Base-by-base conservation (phyloP, 345 rosid species). In the Orychophragmus violaceus region DNA sequence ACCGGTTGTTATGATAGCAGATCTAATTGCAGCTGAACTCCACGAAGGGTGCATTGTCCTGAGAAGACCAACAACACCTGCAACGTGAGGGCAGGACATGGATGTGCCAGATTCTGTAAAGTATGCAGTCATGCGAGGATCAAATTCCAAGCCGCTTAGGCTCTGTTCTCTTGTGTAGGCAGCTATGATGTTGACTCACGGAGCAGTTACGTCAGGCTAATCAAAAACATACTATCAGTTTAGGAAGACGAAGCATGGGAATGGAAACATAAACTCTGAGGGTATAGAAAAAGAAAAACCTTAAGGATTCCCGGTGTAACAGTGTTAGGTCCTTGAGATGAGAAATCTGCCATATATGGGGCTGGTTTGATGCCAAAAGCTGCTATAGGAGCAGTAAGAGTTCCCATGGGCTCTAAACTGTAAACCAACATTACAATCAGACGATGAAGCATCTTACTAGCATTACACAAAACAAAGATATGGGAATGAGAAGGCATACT, bases 31-130 rank as follows among this genome's bases (percentile, higher is more conserved):
- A 59, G 50, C 50, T 23, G 50, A 44, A 39, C 64, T 39, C 64
- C 64, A 59, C 8, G 35, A 14, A 59, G 64, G 35, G 64, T 59
- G 64, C 64, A 39, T 39, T 39, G 50, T 39, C 49, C n/a, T 59
- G 23, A 39, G 64, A 16, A 59, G 64, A 59, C 64, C 64, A 25
- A 4, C 64, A 59, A 59, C 64, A 39, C 64, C 64, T 2, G 64
- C 64, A 41, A 59, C 64, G 25, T 39, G 64, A 59, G 64, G 51
- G 30, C 50, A 59, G 5, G 64, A 39, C 64, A 59, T 24, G 36
- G 51, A 59, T 39, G 64, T 59, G 35, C 64, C 50, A 59, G 51
- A 59, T 39, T 14, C 35, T 39, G 10, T 16, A 24, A 24, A 24
- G 51, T 1, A 39, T 24, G 50, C 35, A 37, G 64, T 59, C 64